Conservation (phyloP, 2,329 filamentous ascomycete species). For the Aspergillus quadrilineatus region DNA sequence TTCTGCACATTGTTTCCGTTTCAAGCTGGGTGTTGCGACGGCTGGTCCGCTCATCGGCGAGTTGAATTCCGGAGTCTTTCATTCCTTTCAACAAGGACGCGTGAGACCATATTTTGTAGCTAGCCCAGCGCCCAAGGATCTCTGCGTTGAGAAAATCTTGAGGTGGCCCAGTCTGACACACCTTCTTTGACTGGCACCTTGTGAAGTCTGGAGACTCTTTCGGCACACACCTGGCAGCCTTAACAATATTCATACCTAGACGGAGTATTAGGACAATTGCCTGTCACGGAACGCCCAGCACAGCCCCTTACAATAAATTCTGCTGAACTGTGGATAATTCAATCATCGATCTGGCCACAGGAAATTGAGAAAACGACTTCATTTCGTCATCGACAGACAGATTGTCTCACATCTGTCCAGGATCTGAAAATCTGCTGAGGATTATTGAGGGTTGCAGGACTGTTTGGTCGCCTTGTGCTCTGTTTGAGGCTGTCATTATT, state of each 20-base stretch:
- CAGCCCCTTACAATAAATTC: constrained; percentile 7
- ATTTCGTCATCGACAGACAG: constrained; percentile 17
- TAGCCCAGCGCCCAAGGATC: neutral
- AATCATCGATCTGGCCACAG: constrained; percentile 11
- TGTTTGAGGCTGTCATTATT: constrained; percentile 1
- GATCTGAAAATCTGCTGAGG: constrained; percentile 4
- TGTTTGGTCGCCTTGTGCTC: constrained; percentile 17
- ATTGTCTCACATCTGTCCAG: constrained; percentile 16
- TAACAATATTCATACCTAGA: no score
- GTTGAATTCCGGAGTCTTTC: neutral
- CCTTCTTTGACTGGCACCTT: neutral
- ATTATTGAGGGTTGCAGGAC: constrained; percentile 6
- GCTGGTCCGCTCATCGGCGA: neutral
- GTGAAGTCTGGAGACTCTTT: constrained; percentile 1
- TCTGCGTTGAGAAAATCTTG: neutral
- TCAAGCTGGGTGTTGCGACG: neutral
- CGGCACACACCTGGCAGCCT: neutral
- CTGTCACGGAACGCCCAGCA: neutral
- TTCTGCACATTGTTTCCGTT: neutral
- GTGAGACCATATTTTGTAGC: neutral
- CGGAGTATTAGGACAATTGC: no score
- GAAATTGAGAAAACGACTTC: neutral
- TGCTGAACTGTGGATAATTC: constrained; percentile 5
- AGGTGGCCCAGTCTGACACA: neutral
- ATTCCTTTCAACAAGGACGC: neutral